phyloP scores from a whole-genome alignment of 169 alveolate species.

The Eimeria acervulina region DNA sequence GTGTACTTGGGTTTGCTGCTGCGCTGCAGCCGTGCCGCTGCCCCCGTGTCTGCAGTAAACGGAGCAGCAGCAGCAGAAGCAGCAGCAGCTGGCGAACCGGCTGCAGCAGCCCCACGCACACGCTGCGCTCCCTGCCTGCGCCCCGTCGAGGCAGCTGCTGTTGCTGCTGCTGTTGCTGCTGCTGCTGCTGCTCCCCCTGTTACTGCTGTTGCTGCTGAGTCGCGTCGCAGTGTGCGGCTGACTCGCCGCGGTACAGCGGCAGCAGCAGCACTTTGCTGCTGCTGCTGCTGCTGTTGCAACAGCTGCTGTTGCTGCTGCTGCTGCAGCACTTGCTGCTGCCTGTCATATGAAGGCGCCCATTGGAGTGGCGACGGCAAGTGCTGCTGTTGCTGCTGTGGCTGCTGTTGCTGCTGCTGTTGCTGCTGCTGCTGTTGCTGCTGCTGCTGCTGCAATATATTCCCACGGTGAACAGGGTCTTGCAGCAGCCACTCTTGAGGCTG shows the following conservation, averaged over 20 bases:
- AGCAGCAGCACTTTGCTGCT: neutral
- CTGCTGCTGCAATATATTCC: neutral
- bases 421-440: neutral
- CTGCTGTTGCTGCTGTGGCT: constrained; percentile 4
- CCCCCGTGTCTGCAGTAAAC: neutral
- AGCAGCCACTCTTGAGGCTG: neutral
- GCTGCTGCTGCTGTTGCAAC: neutral
- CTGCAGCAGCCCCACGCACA: neutral
- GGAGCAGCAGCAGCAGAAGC: constrained; percentile 24
- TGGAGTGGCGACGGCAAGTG: neutral
- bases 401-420: constrained; percentile 5
- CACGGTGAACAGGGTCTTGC: neutral
- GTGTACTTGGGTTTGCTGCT: constrained; percentile 24
- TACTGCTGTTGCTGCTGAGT: constrained; percentile 16
- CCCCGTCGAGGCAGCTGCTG: neutral
- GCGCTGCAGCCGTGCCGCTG: constrained; percentile 21
- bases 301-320: neutral
- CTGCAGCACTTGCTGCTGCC: constrained; percentile 10
- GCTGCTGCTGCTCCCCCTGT: neutral
- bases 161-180: neutral
- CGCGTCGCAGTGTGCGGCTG: neutral
- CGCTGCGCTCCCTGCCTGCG: constrained; percentile 16
- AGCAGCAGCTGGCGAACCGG: neutral
- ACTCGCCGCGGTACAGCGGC: neutral
- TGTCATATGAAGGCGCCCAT: neutral